Evolutionary conservation across 2,329 filamentous ascomycete genomes (phyloP), one percentile per base, ranked within the genome.

Genomic region (Fonsecaea pedrosoi): DNA sequence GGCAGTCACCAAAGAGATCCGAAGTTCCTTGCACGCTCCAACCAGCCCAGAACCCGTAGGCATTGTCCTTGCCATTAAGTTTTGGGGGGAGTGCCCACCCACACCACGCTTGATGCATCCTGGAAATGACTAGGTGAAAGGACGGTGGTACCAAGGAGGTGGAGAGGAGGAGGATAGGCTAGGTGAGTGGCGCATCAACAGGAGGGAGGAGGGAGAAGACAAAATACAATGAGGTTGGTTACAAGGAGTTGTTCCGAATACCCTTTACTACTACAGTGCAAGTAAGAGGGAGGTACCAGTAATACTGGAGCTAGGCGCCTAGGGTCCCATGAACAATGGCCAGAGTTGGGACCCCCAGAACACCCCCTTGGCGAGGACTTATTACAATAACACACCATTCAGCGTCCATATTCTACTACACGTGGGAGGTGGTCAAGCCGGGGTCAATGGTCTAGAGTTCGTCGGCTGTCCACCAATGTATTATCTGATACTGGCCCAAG

Each of bases 1-100:
- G 32, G 40, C 50, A 30, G 50, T 38, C 30, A 53, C 21, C 34
- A 40, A 13, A 61, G 42, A 61, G 58, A 61, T 61, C 58, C 42
- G 58, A 61, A 61, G 7, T 60, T 45, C 7, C 45, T 50, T 25
- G 18, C 38, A 50, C 25, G 40, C n/a, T 18, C 35, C 40, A 34
- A 18, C 57, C 34, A 34, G 40, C 40, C 40, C 21, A 10, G 9
- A n/a, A 3, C 25, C 45, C 45, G 6, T 12, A 21, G 18, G 45
- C 45, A 50, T 12, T 10, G 45, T 25, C 45, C 18, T 25, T 50
- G n/a, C 45, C 45, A n/a, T 45, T 25, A 25, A 9, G 9, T 25
- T 50, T 10, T 8, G 45, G 35, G 18, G 45, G 12, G 18, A 25
- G 18, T 10, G 18, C 45, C 3, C 18, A 25, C 25, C 2, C 25